Conservation (phyloP, 1,284 basidiomycete genomes). For the Tranzscheliella williamsii region DNA sequence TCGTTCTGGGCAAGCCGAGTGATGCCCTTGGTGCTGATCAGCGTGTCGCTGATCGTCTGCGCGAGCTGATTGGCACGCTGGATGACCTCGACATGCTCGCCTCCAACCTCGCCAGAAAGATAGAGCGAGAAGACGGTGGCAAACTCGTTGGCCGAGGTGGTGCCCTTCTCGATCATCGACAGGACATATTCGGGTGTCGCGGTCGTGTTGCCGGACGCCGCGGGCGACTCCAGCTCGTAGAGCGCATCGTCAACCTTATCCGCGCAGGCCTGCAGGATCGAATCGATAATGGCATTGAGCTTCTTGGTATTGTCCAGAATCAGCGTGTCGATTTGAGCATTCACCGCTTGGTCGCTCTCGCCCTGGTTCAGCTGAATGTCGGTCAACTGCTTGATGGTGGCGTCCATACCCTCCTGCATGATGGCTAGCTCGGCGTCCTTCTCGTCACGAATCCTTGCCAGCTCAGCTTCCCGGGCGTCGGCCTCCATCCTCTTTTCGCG, state of each 20-base stretch:
- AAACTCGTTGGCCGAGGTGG: slow-evolving; percentile 92
- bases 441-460: slow-evolving; percentile 83
- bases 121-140: slow-evolving; percentile 91
- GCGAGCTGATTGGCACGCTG: slow-evolving; percentile 95
- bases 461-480: slow-evolving; percentile 73
- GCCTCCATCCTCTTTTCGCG: slow-evolving; percentile 74
- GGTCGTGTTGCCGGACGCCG: slow-evolving; percentile 87
- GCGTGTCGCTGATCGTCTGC: slow-evolving; percentile 86
- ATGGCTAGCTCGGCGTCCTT: slow-evolving; percentile 96
- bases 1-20: slow-evolving; percentile 88
- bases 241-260: slow-evolving; percentile 96
- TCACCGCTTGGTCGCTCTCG: slow-evolving; percentile 82
- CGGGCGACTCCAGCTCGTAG: slow-evolving; percentile 94
- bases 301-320: slow-evolving; percentile 98
- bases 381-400: slow-evolving; percentile 83
- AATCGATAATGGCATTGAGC: slow-evolving; percentile 97
- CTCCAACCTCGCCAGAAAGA: slow-evolving; percentile 82
- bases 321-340: slow-evolving; percentile 93
- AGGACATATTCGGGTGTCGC: slow-evolving; percentile 97
- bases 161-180: slow-evolving; percentile 96
- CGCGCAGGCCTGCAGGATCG: slow-evolving; percentile 90
- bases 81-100: slow-evolving; percentile 96
- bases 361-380: slow-evolving; percentile 86
- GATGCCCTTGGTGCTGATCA: slow-evolving; percentile 92
- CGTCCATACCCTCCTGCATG: slow-evolving; percentile 94